Percentiles rank a stretch among this genome's conserved stretches.
These are phyloP conservation scores for Papiliotrema fonsecae DNA, from an alignment of 1,284 basidiomycete species.

Conservation along the genomic window DNA sequence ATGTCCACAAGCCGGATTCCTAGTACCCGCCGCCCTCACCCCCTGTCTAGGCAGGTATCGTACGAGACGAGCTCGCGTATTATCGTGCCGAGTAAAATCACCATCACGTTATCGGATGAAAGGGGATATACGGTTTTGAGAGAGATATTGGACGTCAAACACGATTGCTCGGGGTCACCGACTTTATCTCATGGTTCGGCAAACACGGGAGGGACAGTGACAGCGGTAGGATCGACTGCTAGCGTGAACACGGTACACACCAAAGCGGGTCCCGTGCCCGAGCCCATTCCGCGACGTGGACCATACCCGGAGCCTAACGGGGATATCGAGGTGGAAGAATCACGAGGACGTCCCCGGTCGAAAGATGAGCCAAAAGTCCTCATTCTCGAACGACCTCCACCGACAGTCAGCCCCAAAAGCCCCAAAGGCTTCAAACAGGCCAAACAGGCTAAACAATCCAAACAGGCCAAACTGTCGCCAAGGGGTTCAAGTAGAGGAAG, in stretches of 20 bases:
- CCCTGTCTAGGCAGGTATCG: conserved; percentile 5
- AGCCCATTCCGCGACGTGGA: neutral
- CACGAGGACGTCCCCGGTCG: conserved; percentile 30
- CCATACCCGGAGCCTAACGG: conserved; percentile 4
- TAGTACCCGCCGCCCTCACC: conserved; percentile 7
- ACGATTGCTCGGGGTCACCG: conserved; percentile 1
- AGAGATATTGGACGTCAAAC: conserved; percentile 22
- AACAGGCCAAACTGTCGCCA: no score
- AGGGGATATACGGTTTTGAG: conserved; percentile 23
- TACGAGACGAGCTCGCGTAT: neutral
- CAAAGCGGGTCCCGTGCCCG: no score
- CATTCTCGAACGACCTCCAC: neutral
- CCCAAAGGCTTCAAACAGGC: neutral
- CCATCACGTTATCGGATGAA: conserved; percentile 25
- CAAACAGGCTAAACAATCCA: no score
- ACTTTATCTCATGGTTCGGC: no score
- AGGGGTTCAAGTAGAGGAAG: neutral
- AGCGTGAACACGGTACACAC: no score
- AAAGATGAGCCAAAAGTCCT: conserved; percentile 17
- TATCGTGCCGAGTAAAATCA: conserved; percentile 9
- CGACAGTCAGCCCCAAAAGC: neutral
- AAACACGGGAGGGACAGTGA: no score
- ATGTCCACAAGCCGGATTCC: conserved; percentile 6
- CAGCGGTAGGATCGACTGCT: no score
- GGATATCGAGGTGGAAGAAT: conserved; percentile 10